phyloP scores from a whole-genome alignment of 148 eudicot genomes.

The Selenicereus undatus region DNA sequence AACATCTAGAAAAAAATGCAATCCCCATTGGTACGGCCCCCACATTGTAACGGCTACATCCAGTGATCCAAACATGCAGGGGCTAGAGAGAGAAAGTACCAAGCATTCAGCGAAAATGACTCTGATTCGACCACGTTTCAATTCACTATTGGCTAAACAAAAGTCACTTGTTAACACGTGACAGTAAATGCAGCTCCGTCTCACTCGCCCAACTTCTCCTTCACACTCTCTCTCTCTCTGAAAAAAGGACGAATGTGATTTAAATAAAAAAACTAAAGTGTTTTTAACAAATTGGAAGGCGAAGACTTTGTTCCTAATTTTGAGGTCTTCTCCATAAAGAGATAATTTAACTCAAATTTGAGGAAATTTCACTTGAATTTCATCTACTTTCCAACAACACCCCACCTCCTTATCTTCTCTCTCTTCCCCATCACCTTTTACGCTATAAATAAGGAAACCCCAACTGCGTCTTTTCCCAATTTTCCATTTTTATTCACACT shows the following conservation, averaged over 20 bases:
- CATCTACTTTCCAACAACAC: slow-evolving; percentile 29
- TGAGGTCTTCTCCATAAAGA: slow-evolving; percentile 8
- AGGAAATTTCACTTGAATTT: slow-evolving; percentile 42
- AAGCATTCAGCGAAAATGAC: background rate
- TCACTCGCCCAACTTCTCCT: slow-evolving; percentile 27
- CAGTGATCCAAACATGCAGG: slow-evolving; percentile 9
- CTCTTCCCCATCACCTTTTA: slow-evolving; percentile 13
- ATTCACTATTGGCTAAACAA: background rate
- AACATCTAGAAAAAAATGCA: background rate
- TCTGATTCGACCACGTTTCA: slow-evolving; percentile 14
- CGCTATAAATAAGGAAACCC: slow-evolving; percentile 37
- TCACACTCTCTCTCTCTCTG: slow-evolving; percentile 11
- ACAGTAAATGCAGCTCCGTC: slow-evolving; percentile 36
- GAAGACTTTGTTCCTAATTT: slow-evolving; percentile 13
- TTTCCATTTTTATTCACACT: slow-evolving; percentile 2
- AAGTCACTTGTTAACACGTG: slow-evolving; percentile 28
- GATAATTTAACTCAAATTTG: slow-evolving; percentile 23
- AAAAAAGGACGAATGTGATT: too few relatives aligned
- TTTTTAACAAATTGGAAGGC: background rate
- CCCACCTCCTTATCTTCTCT: slow-evolving; percentile 12
- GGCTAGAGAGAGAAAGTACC: background rate
- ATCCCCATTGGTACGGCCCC: background rate
- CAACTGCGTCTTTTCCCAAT: background rate
- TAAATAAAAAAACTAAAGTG: too few relatives aligned
- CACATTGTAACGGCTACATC: slow-evolving; percentile 22